These are phyloP conservation scores for Boletus edulis DNA, from an alignment of 768 basidiomycete species.

Conservation along the genomic window DNA sequence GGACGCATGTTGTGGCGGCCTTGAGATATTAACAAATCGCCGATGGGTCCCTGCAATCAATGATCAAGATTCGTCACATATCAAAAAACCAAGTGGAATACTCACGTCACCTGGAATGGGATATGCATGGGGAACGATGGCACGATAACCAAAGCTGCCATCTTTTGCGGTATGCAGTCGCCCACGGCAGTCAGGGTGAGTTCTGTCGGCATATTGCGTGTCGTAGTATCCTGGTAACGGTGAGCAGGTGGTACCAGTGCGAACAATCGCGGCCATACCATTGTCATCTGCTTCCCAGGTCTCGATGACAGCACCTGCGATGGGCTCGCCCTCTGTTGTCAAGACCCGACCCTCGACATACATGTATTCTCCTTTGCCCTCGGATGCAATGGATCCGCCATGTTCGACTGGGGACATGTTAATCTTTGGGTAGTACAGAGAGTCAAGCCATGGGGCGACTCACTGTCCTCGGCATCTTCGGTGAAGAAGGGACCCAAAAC, in stretches of 20 bases:
- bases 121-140: constrained; percentile 66
- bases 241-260: constrained; percentile 3
- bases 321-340: constrained; percentile 56
- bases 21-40: constrained; percentile 51
- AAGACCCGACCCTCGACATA: constrained; percentile 72
- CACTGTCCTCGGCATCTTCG: constrained; percentile 71
- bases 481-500: constrained; percentile 85
- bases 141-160: constrained; percentile 68
- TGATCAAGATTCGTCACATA: constrained; percentile 7
- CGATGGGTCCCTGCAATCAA: constrained; percentile 61
- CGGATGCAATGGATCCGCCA: constrained; percentile 80
- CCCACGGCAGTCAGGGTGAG: constrained; percentile 71
- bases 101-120: constrained; percentile 71
- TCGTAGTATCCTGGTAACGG: constrained; percentile 32
- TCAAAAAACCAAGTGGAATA: constrained; percentile 15
- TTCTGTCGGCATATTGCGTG: constrained; percentile 53
- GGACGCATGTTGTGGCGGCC: constrained; percentile 77
- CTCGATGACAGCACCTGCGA: constrained; percentile 65
- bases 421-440: neutral
- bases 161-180: constrained; percentile 56
- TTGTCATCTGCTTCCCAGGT: constrained; percentile 81
- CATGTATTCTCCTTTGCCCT: constrained; percentile 84
- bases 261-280: constrained; percentile 40
- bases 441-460: constrained; percentile 16
- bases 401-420: constrained; percentile 44